Percentiles rank a stretch among this genome's conserved stretches.
These are phyloP conservation scores for Globisporangium middletonii DNA, from an alignment of 352 stramenopile genomes.

Conservation along the genomic window DNA sequence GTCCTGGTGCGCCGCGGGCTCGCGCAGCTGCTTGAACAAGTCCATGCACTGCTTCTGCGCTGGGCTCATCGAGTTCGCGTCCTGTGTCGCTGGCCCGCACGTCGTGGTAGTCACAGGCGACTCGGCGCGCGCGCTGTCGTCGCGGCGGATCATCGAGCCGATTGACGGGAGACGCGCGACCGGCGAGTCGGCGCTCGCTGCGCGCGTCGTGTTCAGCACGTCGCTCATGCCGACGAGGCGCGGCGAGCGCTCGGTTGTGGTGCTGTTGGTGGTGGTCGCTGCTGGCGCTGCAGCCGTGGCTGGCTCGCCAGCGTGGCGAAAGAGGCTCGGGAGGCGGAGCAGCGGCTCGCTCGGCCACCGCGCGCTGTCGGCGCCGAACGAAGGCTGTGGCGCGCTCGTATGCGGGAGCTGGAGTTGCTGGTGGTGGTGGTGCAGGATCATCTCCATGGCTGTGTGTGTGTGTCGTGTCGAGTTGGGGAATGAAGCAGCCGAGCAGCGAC, in stretches of 20 bases:
- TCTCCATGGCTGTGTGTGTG: slow-evolving; percentile 33
- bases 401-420: too few species aligned
- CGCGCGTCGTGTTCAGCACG: slow-evolving; percentile 32
- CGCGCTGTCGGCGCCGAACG: slow-evolving; percentile 26
- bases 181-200: slow-evolving; percentile 22
- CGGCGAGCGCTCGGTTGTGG: slow-evolving; percentile 28
- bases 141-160: slow-evolving; percentile 58
- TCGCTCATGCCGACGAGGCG: slow-evolving; percentile 62
- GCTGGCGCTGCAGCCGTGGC: background rate
- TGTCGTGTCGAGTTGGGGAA: slow-evolving; percentile 12
- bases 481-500: background rate
- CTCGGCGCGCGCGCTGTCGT: slow-evolving; percentile 21
- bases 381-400: slow-evolving; percentile 4
- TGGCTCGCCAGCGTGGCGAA: slow-evolving; percentile 19
- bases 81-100: background rate
- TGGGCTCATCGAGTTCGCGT: slow-evolving; percentile 33
- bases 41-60: slow-evolving; percentile 61
- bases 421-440: slow-evolving; percentile 59
- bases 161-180: slow-evolving; percentile 56
- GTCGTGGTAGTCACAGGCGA: slow-evolving; percentile 7
- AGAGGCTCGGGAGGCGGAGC: slow-evolving; percentile 48
- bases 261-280: slow-evolving; percentile 1
- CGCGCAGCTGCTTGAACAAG: slow-evolving; percentile 53
- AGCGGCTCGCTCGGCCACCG: slow-evolving; percentile 21
- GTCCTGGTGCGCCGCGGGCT: slow-evolving; percentile 17